These are phyloP conservation scores for Hysterium pulicare DNA, from an alignment of 2,329 filamentous ascomycete species.

Conservation along the genomic window DNA sequence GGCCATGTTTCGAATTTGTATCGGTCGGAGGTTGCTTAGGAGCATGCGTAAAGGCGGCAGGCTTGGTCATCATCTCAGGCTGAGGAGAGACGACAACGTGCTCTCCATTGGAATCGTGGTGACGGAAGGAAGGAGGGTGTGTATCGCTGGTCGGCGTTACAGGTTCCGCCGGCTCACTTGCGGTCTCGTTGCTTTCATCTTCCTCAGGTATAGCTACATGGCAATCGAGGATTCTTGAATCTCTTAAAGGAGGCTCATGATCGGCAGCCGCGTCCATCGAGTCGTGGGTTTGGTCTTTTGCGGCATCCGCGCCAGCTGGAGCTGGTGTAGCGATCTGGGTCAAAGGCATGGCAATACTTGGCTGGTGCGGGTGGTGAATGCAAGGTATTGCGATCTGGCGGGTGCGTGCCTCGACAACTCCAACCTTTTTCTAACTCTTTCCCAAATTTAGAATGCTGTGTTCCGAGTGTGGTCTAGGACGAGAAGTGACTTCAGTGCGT, in stretches of 20 bases:
- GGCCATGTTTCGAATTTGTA: conserved; percentile 19
- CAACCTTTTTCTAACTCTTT: no score
- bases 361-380: conserved; percentile 2
- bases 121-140: conserved; percentile 24
- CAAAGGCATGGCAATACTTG: conserved; percentile 21
- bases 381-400: conserved; percentile 13
- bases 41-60: conserved; percentile 5
- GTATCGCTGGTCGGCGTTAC: conserved; percentile 37
- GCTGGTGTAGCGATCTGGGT: conserved; percentile 13
- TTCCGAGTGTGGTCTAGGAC: no score
- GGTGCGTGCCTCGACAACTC: no score
- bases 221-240: conserved; percentile 24
- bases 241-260: conserved; percentile 22
- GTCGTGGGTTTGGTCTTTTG: conserved; percentile 19
- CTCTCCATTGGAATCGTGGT: conserved; percentile 25
- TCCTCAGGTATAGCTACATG: conserved; percentile 35
- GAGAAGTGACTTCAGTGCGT: no score
- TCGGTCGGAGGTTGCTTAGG: conserved; percentile 6
- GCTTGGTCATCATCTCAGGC: conserved; percentile 5
- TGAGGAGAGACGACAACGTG: conserved; percentile 17
- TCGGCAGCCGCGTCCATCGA: conserved; percentile 8
- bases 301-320: conserved; percentile 6
- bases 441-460: no score
- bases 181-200: conserved; percentile 38
- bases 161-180: conserved; percentile 38